Conservation (phyloP, 345 rosid species). For the Pistacia integerrima region DNA sequence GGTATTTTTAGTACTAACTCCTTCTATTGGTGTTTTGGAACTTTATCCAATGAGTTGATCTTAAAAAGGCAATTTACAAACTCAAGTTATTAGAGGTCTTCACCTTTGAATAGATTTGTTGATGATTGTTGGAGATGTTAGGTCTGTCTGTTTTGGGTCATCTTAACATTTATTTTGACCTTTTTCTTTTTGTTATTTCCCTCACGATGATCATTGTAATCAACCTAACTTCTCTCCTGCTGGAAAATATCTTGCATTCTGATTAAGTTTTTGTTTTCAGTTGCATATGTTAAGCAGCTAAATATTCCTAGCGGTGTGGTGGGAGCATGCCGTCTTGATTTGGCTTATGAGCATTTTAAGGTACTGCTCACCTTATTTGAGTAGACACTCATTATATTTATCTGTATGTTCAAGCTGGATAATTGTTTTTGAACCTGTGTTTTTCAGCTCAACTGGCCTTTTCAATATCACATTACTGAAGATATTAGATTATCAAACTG, state of each 20-base stretch:
- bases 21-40: neutral
- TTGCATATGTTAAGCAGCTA: slow-evolving; percentile 77
- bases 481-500: neutral
- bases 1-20: neutral
- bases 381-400: slow-evolving; percentile 8
- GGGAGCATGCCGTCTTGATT: slow-evolving; percentile 96
- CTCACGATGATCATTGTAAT: neutral
- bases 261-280: slow-evolving; percentile 40
- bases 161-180: neutral
- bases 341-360: slow-evolving; percentile 99
- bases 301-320: slow-evolving; percentile 96
- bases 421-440: slow-evolving; percentile 2
- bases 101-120: neutral
- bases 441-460: neutral
- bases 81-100: neutral
- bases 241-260: slow-evolving; percentile 12
- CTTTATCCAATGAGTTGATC: neutral
- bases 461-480: neutral
- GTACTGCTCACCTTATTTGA: slow-evolving; percentile 39
- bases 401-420: slow-evolving; percentile 6
- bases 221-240: slow-evolving; percentile 7
- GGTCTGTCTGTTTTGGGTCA: neutral
- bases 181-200: neutral
- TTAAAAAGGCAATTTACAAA: neutral
- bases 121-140: neutral